Percentiles rank a stretch among this genome's conserved stretches.
These are phyloP conservation scores for Mycena pura DNA, from an alignment of 768 basidiomycete species.

Conservation along the genomic window DNA sequence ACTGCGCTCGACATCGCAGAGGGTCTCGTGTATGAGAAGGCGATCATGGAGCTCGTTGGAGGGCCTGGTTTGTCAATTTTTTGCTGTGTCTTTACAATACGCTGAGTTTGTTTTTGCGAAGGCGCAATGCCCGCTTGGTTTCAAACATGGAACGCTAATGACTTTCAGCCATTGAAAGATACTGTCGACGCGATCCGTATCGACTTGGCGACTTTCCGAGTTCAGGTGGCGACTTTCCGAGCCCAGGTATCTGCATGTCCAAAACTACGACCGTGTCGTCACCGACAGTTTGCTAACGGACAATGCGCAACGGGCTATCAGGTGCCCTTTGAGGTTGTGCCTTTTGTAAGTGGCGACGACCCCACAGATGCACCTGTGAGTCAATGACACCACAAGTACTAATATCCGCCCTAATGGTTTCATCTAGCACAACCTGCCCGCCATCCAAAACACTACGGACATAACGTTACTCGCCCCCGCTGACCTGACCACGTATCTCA, in stretches of 20 bases:
- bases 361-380: not conserved
- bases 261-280: not conserved
- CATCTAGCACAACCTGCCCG: conserved; percentile 7
- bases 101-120: not conserved
- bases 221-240: not conserved
- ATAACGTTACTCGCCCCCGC: not conserved
- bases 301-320: conserved; percentile 7
- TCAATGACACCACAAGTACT: not conserved
- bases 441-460: conserved; percentile 3
- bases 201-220: conserved; percentile 1
- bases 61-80: not conserved
- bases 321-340: not conserved
- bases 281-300: conserved; percentile 2
- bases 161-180: not conserved
- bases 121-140: conserved; percentile 8
- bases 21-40: not conserved
- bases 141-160: not conserved
- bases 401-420: not conserved
- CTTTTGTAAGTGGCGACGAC: conserved; percentile 1
- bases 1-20: not conserved
- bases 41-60: not conserved
- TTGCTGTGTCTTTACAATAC: not conserved
- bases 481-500: not conserved
- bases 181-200: not conserved
- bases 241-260: not conserved